A percentile compares a stretch with the other conserved stretches of the same genome.
Conservation (phyloP, 768 basidiomycete genomes). For the Phallus indusiatus region DNA sequence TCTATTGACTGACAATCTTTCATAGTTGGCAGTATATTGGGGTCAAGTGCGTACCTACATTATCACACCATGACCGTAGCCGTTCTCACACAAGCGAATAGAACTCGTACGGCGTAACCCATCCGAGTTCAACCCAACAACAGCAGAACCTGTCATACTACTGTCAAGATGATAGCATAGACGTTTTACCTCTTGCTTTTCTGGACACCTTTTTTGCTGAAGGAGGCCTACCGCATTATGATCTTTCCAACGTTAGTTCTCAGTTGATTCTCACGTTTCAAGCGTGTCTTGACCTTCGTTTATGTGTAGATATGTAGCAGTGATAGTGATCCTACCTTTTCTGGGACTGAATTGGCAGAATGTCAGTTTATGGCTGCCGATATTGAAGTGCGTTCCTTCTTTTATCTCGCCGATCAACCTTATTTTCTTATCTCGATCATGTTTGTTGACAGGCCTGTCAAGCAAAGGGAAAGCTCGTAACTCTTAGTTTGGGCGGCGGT, state of each 20-base stretch:
- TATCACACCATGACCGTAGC: not conserved
- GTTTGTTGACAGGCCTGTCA: conserved; percentile 9
- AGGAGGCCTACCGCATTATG: conserved; percentile 3
- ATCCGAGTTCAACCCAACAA: conserved; percentile 1
- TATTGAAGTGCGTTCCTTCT: conserved; percentile 30
- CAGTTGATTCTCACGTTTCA: not conserved
- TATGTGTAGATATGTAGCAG: conserved; percentile 46
- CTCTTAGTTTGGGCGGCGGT: conserved; percentile 12
- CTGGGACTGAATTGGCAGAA: conserved; percentile 52
- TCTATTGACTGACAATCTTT: not conserved
- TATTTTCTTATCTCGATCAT: not conserved
- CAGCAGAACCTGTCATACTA: conserved; percentile 11
- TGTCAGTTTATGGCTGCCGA: conserved; percentile 51
- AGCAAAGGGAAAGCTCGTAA: conserved; percentile 12
- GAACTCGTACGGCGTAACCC: conserved; percentile 10
- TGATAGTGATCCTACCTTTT: conserved; percentile 42
- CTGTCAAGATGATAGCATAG: conserved; percentile 11
- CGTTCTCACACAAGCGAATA: not conserved
- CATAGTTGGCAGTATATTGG: conserved; percentile 7
- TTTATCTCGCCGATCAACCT: not conserved
- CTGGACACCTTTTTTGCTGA: conserved; percentile 9
- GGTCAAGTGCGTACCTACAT: not conserved
- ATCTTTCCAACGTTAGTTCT: not conserved
- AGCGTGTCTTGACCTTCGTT: not conserved
- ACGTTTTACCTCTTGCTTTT: conserved; percentile 11